Evolutionary conservation across 2,329 filamentous ascomycete genomes (phyloP), one percentile per base, ranked within the genome.

Genomic region (Talaromyces verruculosus): DNA sequence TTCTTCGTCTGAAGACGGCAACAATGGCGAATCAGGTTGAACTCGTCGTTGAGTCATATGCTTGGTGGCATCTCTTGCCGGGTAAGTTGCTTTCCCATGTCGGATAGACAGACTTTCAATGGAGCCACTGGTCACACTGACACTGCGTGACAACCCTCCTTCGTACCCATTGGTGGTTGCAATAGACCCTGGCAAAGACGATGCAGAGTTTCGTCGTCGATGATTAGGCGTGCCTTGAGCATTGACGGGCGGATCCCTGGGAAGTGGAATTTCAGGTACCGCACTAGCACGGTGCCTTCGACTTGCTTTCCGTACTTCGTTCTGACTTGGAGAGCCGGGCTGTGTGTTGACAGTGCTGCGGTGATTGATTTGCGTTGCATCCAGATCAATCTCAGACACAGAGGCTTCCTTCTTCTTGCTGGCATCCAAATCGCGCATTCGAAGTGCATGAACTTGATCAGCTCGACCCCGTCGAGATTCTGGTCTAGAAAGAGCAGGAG

Each of bases 1-100:
- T 25, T 80, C 78, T 11, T 80, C 78, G 41, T 80, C 78, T 0
- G 78, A 80, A 37, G 78, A 79, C n/a, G 77, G 75, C 8, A 80
- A 67, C 8, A 77, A 69, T 28, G 71, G 75, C 5, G 74, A 77
- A 30, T 75, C 73, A 2, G 73, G 68, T n/a, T 69, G 71, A 43
- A 61, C 61, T 19, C 59, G 65, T 28, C 35, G 35, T 13, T 69
- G 66, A 10, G 67, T 63, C 15, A 63, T 67, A 30, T 72, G 70
- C 11, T 58, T 63, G 7, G 65, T 64, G 8, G 69, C 63, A 65
- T 59, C 70, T 71, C 63, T 72, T 74, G 67, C 68, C 67, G 57
- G 71, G 37, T 43, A 37, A 11, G 41, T 7, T 45, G 30, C 10
- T 25, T 57, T 60, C 10, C 51, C 39, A 53, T 55, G 49, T 22